Percentiles rank a stretch among this genome's conserved stretches.
Evolutionary conservation across 768 basidiomycete genomes (phyloP).

Genomic region (Calocybe gangraenosa): DNA sequence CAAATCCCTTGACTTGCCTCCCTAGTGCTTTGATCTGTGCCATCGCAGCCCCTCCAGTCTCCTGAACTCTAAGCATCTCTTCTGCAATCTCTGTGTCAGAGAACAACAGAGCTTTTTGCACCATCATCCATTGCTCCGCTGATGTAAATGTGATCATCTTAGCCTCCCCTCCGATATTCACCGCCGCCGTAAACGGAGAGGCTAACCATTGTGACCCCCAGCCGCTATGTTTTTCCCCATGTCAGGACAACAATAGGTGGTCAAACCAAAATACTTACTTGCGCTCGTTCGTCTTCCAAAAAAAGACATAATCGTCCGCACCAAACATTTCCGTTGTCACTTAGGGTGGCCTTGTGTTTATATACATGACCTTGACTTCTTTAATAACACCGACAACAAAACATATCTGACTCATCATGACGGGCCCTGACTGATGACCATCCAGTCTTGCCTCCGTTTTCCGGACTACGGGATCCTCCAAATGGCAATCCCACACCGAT

Average conservation of each 20-base stretch:
- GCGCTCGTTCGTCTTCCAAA: slow-evolving; percentile 38
- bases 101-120: slow-evolving; percentile 57
- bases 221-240: slow-evolving; percentile 26
- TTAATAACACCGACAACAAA: too few relatives aligned
- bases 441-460: not conserved
- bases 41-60: slow-evolving; percentile 29
- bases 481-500: slow-evolving; percentile 60
- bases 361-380: too few relatives aligned
- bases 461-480: slow-evolving; percentile 51
- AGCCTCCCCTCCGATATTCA: slow-evolving; percentile 25
- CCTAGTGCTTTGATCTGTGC: slow-evolving; percentile 49
- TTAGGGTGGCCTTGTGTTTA: not conserved
- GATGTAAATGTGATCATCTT: slow-evolving; percentile 37
- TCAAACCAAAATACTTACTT: slow-evolving; percentile 28
- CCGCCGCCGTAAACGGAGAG: slow-evolving; percentile 38
- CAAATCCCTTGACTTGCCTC: slow-evolving; percentile 44
- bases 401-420: not conserved
- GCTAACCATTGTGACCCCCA: slow-evolving; percentile 49
- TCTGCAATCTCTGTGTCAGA: slow-evolving; percentile 37
- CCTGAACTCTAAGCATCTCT: slow-evolving; percentile 33
- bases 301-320: slow-evolving; percentile 38
- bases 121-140: slow-evolving; percentile 70
- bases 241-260: not conserved
- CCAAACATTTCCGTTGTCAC: slow-evolving; percentile 4
- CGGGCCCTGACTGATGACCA: not conserved